These are phyloP conservation scores for Boeremia exigua DNA, from an alignment of 2,329 filamentous ascomycete species.

Conservation along the genomic window DNA sequence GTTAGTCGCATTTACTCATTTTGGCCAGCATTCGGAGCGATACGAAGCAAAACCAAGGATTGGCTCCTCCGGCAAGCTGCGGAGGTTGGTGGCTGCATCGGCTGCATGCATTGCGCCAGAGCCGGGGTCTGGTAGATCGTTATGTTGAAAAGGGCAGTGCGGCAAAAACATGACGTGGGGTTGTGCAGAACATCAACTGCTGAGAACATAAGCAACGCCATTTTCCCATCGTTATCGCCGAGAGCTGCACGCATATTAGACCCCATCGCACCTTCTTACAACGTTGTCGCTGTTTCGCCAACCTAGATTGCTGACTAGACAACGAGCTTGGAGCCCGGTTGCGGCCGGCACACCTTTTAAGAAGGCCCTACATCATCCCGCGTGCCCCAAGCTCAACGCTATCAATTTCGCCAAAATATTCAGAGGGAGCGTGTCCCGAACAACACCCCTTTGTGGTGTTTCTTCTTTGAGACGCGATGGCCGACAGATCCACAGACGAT, in stretches of 20 bases:
- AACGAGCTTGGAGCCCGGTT: conserved; percentile 19
- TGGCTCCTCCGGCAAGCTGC: not conserved
- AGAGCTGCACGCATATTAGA: not conserved
- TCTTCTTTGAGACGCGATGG: conserved; percentile 20
- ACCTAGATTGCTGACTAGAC: conserved; percentile 21
- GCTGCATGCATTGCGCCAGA: conserved; percentile 1
- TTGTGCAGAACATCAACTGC: not conserved
- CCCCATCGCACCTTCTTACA: not conserved
- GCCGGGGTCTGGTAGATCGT: conserved; percentile 10
- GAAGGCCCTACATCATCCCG: conserved; percentile 20
- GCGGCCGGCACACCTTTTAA: conserved; percentile 24
- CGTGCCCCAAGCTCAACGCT: conserved; percentile 16
- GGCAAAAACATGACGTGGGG: conserved; percentile 11
- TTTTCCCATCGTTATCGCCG: not conserved
- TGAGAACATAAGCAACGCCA: not conserved
- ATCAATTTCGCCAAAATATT: conserved; percentile 14
- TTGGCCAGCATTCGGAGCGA: conserved; percentile 2
- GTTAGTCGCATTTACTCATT: not conserved
- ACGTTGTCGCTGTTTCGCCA: not conserved
- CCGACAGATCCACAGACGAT: conserved; percentile 15
- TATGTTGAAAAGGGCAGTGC: conserved; percentile 5
- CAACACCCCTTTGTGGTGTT: conserved; percentile 8
- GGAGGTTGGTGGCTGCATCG: conserved; percentile 2
- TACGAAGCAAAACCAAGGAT: not conserved
- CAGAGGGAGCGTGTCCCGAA: conserved; percentile 4